These are phyloP conservation scores for Penicillium oxalicum DNA, from an alignment of 2,329 filamentous ascomycete species.

Conservation along the genomic window DNA sequence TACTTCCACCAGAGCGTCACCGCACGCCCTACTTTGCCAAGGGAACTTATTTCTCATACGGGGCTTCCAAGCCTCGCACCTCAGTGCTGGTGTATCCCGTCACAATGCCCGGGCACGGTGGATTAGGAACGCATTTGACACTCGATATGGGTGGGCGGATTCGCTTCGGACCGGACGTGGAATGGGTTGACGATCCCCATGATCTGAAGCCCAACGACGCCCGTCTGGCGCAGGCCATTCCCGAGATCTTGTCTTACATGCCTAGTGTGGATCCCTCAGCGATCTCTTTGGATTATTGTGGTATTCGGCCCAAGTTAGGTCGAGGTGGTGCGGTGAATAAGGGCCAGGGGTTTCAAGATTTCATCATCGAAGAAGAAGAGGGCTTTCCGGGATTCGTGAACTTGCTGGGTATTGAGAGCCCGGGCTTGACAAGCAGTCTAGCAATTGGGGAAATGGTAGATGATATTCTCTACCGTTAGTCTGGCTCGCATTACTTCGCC, in stretches of 20 bases:
- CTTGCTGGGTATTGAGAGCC: conserved; percentile 86
- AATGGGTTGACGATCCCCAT: conserved; percentile 71
- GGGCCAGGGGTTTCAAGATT: conserved; percentile 69
- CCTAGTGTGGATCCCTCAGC: conserved; percentile 62
- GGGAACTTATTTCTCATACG: conserved; percentile 90
- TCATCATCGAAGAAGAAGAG: conserved; percentile 70
- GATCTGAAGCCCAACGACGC: conserved; percentile 64
- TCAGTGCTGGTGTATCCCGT: conserved; percentile 80
- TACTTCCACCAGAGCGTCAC: conserved; percentile 52
- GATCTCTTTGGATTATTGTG: conserved; percentile 78
- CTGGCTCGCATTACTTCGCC: too few species aligned
- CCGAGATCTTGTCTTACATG: conserved; percentile 72
- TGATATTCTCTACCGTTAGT: conserved; percentile 45
- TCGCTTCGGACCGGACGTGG: conserved; percentile 89
- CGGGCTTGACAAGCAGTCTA: conserved; percentile 78
- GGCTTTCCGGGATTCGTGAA: conserved; percentile 81
- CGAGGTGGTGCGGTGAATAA: conserved; percentile 52
- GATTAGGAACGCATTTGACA: conserved; percentile 91
- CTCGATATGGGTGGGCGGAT: conserved; percentile 79
- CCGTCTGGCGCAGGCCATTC: conserved; percentile 61
- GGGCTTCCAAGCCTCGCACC: conserved; percentile 57
- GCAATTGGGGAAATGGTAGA: conserved; percentile 78
- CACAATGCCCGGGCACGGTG: conserved; percentile 71
- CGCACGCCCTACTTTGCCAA: conserved; percentile 74
- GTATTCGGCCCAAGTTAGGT: conserved; percentile 80